Conservation (phyloP, 768 basidiomycete species). For the Amyloporia xantha region DNA sequence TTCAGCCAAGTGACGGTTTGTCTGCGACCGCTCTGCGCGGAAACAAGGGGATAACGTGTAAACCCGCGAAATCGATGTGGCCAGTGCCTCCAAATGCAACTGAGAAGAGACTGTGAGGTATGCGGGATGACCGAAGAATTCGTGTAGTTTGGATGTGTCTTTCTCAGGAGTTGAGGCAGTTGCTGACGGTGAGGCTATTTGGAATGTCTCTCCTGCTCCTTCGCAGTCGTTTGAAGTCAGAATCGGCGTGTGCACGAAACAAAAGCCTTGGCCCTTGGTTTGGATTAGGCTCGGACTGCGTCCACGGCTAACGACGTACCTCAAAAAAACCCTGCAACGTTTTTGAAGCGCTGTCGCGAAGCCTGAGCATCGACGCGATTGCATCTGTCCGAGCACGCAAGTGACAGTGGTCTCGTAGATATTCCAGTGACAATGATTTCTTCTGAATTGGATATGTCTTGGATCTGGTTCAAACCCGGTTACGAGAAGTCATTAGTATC, state of each 20-base stretch:
- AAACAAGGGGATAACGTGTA: constrained; percentile 94
- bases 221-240: constrained; percentile 91
- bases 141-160: constrained; percentile 21
- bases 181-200: constrained; percentile 41
- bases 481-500: constrained; percentile 21
- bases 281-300: too few relatives aligned
- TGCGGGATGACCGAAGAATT: constrained; percentile 72
- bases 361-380: constrained; percentile 67
- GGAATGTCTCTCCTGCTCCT: constrained; percentile 91
- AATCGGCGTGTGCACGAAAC: constrained; percentile 77
- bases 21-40: constrained; percentile 85
- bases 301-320: constrained; percentile 36
- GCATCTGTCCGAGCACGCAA: constrained; percentile 75
- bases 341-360: constrained; percentile 53
- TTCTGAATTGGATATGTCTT: constrained; percentile 92
- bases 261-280: constrained; percentile 58
- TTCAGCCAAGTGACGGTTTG: constrained; percentile 89
- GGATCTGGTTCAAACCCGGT: not conserved
- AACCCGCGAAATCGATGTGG: constrained; percentile 69
- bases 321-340: constrained; percentile 65
- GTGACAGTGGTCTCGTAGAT: constrained; percentile 82
- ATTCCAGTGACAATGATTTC: constrained; percentile 68
- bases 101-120: constrained; percentile 95
- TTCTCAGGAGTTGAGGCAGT: constrained; percentile 11
- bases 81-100: constrained; percentile 87